Evolutionary conservation across 129 eudicot genomes (phyloP), one percentile per base, ranked within the genome.

Genomic region (Erigeron canadensis): DNA sequence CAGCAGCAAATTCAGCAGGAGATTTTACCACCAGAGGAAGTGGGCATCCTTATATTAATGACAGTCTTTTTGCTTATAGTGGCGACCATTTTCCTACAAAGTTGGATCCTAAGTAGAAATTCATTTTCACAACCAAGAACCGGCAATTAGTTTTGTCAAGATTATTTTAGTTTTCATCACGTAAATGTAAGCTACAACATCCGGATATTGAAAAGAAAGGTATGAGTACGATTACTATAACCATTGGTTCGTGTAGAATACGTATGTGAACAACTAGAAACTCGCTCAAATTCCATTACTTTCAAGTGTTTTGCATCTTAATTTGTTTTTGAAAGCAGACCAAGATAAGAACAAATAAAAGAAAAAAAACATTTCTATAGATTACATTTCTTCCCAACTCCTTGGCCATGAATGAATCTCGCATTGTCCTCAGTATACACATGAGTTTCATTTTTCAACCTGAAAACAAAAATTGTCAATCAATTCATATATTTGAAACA

Each of bases 371-470:
- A 59, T 56, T 57, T 34, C 8, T 19, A 76, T 39, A 59, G 22
- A 23, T 11, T 76, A 40, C 43, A 55, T 21, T 76, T 76, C 54
- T 76, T 76, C 55, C 81, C 81, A 68, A 76, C 81, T 61, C 96
- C 96, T 70, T 89, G 85, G 53, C 96, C 96, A 70, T 89, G 86
- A 46, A 86, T 84, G 85, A 89, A 89, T 81, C 93, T 86, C 58
- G 92, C 93, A 66, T 76, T 79, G 45, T 84, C 89, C 70, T 89
- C 96, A 2, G 90, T 80, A 85, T 89, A 89, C 37, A 89, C 90
- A 86, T 89, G 96, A n/a, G 96, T 86, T 78, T 89, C 96, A 63
- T 74, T 86, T 67, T 84, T 83, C 80, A 89, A 75, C 75, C 96
- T 89, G 81, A 37, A 39, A 81, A 37, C 16, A 63, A 57, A 37